Base-by-base conservation (phyloP, 2,329 filamentous ascomycete genomes). In the Trichoderma polysporum region DNA sequence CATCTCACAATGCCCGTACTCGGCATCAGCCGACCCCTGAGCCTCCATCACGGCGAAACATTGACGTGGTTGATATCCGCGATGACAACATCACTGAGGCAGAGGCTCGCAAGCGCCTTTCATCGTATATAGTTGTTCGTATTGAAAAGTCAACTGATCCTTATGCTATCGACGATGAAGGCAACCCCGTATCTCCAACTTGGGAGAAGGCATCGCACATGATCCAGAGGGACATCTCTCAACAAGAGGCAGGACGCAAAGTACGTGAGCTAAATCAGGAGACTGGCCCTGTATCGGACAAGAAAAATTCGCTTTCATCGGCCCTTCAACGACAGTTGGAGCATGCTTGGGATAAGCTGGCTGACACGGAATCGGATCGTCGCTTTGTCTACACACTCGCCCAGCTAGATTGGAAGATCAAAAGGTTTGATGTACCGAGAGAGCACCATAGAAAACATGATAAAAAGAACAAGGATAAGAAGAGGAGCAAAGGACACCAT, bases 271-370 rank as follows among this genome's bases (percentile, higher is more conserved):
- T 86, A 22, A 74, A 81, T 19, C 70, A 62, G 25, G 70, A 71
- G 5, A 35, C 61, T 0, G 71, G 67, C 9, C 60, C 73, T 0
- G 73, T 80, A 13, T 27, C 71, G 15, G 74, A 80, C 45, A 85
- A 83, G 73, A 80, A 78, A 71, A 73, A 73, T 3, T 69, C 69
- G 0, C 74, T 85, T 29, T 74, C 71, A 3, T 67, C 75, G 0
- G 69, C 72, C 2, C 76, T 84, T 25, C 79, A 80, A 66, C 73
- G 73, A 2, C 83, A 85, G 64, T 70, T 86, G 9, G 80, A 84
- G 62, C 68, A 59, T 12, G 77, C 78, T 0, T 75, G 79, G 39
- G 71, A 77, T 7, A 70, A 75, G 1, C 74, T 85, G 10, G 72
- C 75, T 17, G 39, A 62, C 2, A 41, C 45, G 4, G 81, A 84